Base-by-base conservation (phyloP, 2,329 filamentous ascomycete species). In the Trichoderma hamatum region DNA sequence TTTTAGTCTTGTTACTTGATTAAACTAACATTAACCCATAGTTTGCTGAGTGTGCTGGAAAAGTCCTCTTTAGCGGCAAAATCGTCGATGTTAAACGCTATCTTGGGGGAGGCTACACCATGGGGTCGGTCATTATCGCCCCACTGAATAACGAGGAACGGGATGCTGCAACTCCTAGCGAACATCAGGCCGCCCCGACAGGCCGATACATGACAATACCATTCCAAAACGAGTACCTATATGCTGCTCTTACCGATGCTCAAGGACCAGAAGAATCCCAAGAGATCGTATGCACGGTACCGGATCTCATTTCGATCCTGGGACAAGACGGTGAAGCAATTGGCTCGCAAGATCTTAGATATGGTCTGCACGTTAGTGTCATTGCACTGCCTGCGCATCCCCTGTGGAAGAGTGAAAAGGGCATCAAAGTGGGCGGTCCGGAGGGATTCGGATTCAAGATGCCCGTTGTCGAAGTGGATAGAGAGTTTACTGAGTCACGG, bases 321-420 rank as follows among this genome's bases (percentile, higher is more conserved):
- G 79, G 78, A 1, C 78, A 80, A 46, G 83, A 85, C 59, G 84
- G 84, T 0, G 83, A 83, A 60, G 84, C 84, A 0, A 78, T 86
- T 5, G 84, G 84, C 0, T 83, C 84, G 0, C 81, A 83, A 16
- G 84, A 86, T 28, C 75, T 85, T 34, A 79, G 84, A 11, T 87
- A 86, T 66, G 85, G 85, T 0, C 71, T 86, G 3, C 77, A 80
- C 4, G 84, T 86, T 0, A 82, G 75, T 36, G 84, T 87, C 0
- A 82, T 87, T 69, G 84, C 79, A 0, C 76, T 87, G 36, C 78
- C 83, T 2, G 82, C 83, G 1, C 83, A 84, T 69, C 83, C 84
- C 0, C 72, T 85, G 13, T 87, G 85, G 85, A 84, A 77, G 72
- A 80, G 76, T 1, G 76, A 77, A 3, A 73, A 74, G 62, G 80